Conservation (phyloP, 2,329 filamentous ascomycete species). For the Monosporascus sp. region DNA sequence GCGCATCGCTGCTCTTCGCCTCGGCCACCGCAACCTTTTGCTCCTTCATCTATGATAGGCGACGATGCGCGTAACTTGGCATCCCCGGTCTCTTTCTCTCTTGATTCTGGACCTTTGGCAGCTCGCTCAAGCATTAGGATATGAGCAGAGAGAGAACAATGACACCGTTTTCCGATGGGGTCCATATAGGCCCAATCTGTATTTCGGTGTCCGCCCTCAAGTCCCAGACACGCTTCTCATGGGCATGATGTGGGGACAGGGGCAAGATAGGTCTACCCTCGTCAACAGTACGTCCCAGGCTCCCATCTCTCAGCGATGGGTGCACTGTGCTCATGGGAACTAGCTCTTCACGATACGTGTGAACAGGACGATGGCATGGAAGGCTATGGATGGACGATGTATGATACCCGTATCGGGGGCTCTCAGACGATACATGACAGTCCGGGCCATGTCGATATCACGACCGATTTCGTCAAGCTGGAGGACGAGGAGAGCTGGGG, state of each 20-base stretch:
- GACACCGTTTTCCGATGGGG: constrained; percentile 56
- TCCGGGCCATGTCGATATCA: constrained; percentile 60
- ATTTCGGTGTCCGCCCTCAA: constrained; percentile 80
- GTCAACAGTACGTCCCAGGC: constrained; percentile 1
- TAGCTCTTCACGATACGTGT: constrained; percentile 63
- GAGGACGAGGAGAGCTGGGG: constrained; percentile 62
- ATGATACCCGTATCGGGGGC: constrained; percentile 61
- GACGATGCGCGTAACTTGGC: neutral
- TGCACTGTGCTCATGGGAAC: neutral
- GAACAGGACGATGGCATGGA: constrained; percentile 65
- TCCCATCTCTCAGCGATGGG: neutral
- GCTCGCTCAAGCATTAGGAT: neutral
- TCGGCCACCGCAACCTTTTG: neutral
- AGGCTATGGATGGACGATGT: constrained; percentile 67
- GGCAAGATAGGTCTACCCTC: neutral
- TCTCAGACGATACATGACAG: constrained; percentile 62
- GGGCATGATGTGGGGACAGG: constrained; percentile 78
- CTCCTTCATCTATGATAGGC: neutral
- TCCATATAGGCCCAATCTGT: constrained; percentile 83
- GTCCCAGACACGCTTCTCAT: constrained; percentile 74
- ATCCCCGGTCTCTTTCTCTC: neutral
- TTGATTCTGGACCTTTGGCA: neutral
- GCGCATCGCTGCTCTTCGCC: neutral
- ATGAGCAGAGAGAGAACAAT: neutral
- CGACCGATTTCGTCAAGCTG: constrained; percentile 66